phyloP scores from a whole-genome alignment of 108 stramenopile genomes.

The Conticribra weissflogii region DNA sequence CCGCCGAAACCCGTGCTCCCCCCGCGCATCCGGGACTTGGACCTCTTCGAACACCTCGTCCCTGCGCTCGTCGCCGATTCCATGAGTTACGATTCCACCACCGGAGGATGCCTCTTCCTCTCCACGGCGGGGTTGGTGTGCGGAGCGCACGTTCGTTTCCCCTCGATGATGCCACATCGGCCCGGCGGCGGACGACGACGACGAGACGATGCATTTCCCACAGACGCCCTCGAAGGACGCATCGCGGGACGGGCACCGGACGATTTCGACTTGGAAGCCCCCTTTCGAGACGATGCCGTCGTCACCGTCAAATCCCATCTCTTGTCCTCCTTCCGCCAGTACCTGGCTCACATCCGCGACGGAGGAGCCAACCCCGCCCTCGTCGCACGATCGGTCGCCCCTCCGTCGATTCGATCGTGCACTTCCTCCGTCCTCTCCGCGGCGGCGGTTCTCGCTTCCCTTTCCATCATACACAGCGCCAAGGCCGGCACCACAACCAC shows the following conservation, averaged over 20 bases:
- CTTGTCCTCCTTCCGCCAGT: conserved; percentile 37
- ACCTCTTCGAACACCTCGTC: conserved; percentile 16
- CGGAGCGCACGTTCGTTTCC: conserved; percentile 35
- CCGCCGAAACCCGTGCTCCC: not conserved
- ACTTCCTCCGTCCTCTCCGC: conserved; percentile 31
- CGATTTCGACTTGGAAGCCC: not conserved
- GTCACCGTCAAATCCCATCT: conserved; percentile 37
- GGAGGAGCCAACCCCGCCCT: conserved; percentile 2
- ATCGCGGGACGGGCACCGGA: not conserved
- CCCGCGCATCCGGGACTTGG: conserved; percentile 32
- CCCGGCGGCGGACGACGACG: no score
- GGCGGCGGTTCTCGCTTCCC: conserved; percentile 39
- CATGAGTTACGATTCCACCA: conserved; percentile 31
- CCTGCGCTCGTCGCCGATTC: conserved; percentile 22
- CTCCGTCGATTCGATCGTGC: conserved; percentile 33
- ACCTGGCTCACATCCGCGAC: conserved; percentile 7
- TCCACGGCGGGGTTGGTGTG: conserved; percentile 31
- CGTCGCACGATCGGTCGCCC: conserved; percentile 18
- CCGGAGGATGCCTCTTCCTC: conserved; percentile 38
- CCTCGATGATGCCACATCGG: not conserved
- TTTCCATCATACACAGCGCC: no score
- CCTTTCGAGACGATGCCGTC: conserved; percentile 15
- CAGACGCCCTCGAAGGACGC: no score
- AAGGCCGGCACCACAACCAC: no score
- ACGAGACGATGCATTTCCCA: no score